A percentile compares a stretch with the other conserved stretches of the same genome.
Conservation (phyloP, 495 filamentous ascomycete genomes). For the Darksidea phi region DNA sequence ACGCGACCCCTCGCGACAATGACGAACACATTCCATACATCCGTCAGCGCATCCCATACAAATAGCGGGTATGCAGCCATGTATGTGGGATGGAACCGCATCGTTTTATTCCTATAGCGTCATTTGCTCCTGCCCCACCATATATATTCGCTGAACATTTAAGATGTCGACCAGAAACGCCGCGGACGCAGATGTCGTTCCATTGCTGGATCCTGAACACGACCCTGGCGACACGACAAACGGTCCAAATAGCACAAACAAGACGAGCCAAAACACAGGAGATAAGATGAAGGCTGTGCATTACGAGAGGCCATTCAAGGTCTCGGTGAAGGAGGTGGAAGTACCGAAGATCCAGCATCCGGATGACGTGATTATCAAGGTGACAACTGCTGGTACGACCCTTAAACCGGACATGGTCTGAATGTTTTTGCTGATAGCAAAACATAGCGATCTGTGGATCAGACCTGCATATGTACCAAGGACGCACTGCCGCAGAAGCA, state of each 20-base stretch:
- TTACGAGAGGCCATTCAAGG: constrained; percentile 55
- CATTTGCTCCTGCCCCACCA: too few species aligned
- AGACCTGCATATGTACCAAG: constrained; percentile 54
- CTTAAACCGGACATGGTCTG: not conserved
- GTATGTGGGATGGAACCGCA: too few species aligned
- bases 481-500: constrained; percentile 28
- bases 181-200: not conserved
- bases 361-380: constrained; percentile 56
- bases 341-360: constrained; percentile 54
- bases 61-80: too few species aligned
- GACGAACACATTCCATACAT: constrained; percentile 5
- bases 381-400: constrained; percentile 51
- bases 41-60: not conserved
- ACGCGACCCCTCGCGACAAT: not conserved
- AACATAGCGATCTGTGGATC: constrained; percentile 54
- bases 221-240: constrained; percentile 6
- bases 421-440: not conserved
- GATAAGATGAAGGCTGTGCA: constrained; percentile 56
- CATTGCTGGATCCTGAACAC: constrained; percentile 1
- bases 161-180: not conserved
- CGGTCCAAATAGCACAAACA: constrained; percentile 1
- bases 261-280: not conserved
- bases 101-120: too few species aligned
- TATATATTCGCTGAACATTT: not conserved
- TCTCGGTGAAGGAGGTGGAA: constrained; percentile 52